Percentiles rank a stretch among this genome's conserved stretches.
phyloP scores from a whole-genome alignment of 345 rosid species.

The Lepidium africanum region DNA sequence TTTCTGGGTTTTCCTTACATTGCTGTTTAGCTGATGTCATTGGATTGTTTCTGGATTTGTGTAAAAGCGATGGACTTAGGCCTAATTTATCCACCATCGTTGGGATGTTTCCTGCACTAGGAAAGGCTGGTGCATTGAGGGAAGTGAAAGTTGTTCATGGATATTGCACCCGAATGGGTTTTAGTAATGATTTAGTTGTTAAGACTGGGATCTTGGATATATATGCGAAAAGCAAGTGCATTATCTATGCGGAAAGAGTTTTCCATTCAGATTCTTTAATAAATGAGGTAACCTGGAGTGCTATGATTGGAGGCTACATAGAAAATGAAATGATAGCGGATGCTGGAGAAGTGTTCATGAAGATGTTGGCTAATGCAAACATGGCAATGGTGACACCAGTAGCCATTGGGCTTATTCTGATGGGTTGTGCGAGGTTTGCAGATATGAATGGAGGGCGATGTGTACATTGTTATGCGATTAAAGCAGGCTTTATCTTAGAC shows the following conservation, averaged over 20 bases:
- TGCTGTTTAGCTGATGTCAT: conserved; percentile 22
- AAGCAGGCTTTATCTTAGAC: conserved; percentile 39
- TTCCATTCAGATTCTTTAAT: conserved; percentile 27
- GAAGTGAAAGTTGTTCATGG: conserved; percentile 45
- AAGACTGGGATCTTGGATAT: conserved; percentile 47
- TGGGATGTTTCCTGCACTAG: conserved; percentile 45
- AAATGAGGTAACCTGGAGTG: conserved; percentile 57
- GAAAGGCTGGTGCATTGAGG: conserved; percentile 29
- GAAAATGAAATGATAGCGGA: conserved; percentile 30
- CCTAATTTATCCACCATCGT: conserved; percentile 49
- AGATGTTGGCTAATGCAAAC: conserved; percentile 26
- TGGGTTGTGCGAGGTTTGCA: conserved; percentile 42
- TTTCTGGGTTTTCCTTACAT: conserved; percentile 39
- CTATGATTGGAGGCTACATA: conserved; percentile 48
- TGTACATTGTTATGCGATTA: conserved; percentile 39
- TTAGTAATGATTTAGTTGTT: conserved; percentile 30
- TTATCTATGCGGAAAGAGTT: conserved; percentile 38
- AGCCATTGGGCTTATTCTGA: conserved; percentile 35
- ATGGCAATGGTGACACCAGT: conserved; percentile 25
- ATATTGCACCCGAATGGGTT: conserved; percentile 35
- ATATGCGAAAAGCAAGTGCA: conserved; percentile 41
- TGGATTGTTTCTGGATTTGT: conserved; percentile 39
- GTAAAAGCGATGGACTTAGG: conserved; percentile 20
- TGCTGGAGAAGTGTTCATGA: conserved; percentile 32
- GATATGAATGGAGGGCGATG: conserved; percentile 37